Evolutionary conservation across 345 rosid genomes (phyloP), one percentile per base, ranked within the genome.

Genomic region (Eucalyptus pauciflora): DNA sequence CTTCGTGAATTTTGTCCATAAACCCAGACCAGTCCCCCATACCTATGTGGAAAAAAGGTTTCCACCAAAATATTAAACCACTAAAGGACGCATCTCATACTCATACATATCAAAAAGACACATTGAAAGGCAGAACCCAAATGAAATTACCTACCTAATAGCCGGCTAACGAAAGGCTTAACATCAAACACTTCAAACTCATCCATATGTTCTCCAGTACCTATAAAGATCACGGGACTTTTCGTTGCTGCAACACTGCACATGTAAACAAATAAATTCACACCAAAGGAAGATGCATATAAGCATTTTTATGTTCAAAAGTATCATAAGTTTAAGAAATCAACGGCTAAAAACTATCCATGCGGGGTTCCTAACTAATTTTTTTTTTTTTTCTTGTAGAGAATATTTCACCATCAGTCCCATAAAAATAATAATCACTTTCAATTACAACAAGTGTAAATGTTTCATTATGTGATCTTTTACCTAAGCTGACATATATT

Each of bases 181-280:
- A 94, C 99, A 89, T 97, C 98, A 90, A 97, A 97, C 90, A 95
- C 96, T 95, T 97, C 98, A 89, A 97, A 97, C 94, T 95, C 98
- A 81, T 96, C 98, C 95, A 97, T 96, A 89, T 96, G 99, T 90
- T 97, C 99, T 91, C 99, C 99, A n/a, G 99, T 97, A 90, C 99
- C 98, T 62, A 97, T 94, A 88, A 96, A 97, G 89, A 97, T 96
- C 86, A 97, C 96, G 45, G 99, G 99, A 94, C 98, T 96, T 93
- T 97, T 96, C 18, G 99, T 96, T 83, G 98, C 98, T 88, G 99
- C 99, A 89, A 97, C 99, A 88, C 98, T 97, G 94, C 86, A 88
- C 52, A 91, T 24, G 56, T 45, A 25, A 71, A 76, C 69, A 24
- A 13, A 52, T 37, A 81, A 48, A 52, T 33, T 51, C 37, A 88